Percentiles rank a stretch among this genome's conserved stretches.
These are phyloP conservation scores for Nothophytophthora sp. DNA, from an alignment of 352 stramenopile genomes.

Conservation along the genomic window DNA sequence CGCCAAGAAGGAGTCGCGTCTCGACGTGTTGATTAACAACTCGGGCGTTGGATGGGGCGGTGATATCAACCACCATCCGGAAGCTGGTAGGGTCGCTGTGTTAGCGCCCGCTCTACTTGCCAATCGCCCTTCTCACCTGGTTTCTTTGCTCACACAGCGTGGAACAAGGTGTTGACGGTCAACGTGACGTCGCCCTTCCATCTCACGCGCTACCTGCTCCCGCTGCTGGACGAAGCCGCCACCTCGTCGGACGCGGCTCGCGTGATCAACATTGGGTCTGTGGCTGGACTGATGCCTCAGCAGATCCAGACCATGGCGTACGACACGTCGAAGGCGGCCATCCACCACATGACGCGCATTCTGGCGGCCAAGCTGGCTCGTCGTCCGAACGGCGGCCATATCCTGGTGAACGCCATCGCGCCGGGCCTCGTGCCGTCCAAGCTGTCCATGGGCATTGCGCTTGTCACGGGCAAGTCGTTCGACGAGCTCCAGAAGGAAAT, in stretches of 20 bases:
- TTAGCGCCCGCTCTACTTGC: slow-evolving; percentile 83
- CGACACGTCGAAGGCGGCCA: slow-evolving; percentile 93
- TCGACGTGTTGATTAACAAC: slow-evolving; percentile 95
- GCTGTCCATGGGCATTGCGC: slow-evolving; percentile 88
- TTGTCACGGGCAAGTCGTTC: slow-evolving; percentile 38
- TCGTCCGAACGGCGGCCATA: slow-evolving; percentile 78
- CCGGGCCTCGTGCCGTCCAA: slow-evolving; percentile 91
- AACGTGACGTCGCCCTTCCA: slow-evolving; percentile 97
- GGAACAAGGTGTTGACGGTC: slow-evolving; percentile 93
- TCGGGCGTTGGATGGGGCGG: slow-evolving; percentile 59
- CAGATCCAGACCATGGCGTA: slow-evolving; percentile 92
- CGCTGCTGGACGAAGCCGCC: slow-evolving; percentile 80
- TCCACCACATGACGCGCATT: slow-evolving; percentile 95
- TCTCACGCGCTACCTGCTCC: slow-evolving; percentile 89
- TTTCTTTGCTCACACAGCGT: slow-evolving; percentile 83
- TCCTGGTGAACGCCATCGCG: slow-evolving; percentile 95
- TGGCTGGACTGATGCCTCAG: slow-evolving; percentile 84
- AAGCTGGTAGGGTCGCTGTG: slow-evolving; percentile 53
- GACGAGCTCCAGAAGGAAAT: slow-evolving; percentile 71
- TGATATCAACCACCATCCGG: slow-evolving; percentile 32
- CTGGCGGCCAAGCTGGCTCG: slow-evolving; percentile 90
- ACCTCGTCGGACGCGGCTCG: slow-evolving; percentile 51
- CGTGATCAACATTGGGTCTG: slow-evolving; percentile 79
- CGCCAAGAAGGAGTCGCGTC: slow-evolving; percentile 52
- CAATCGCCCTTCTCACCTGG: slow-evolving; percentile 90